Evolutionary conservation across 805 yeast genomes (phyloP).

Genomic region (Kodamaea leandrae): DNA sequence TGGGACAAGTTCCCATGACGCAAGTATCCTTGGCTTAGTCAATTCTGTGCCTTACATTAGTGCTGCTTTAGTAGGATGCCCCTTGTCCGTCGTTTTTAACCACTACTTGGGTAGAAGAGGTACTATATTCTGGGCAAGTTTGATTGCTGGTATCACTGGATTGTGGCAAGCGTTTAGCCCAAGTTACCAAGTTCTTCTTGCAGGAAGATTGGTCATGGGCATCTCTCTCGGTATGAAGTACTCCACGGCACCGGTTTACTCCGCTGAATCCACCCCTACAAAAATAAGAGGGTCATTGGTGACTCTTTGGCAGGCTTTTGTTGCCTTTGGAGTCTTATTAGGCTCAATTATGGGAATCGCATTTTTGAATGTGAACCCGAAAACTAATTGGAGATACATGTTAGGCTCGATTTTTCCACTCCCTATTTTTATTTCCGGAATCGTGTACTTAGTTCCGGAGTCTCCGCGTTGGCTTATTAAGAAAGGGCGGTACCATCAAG

Average conservation of each 20-base stretch:
- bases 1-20: constrained; percentile 13
- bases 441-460: constrained; percentile 22
- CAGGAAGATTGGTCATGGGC: constrained; percentile 15
- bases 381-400: constrained; percentile 15
- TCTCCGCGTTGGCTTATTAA: constrained; percentile 25
- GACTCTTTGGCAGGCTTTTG: constrained; percentile 17
- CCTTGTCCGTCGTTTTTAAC: constrained; percentile 8
- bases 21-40: constrained; percentile 15
- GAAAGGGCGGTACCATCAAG: constrained; percentile 14
- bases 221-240: constrained; percentile 15
- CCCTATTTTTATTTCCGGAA: constrained; percentile 11
- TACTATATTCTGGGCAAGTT: constrained; percentile 12
- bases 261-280: constrained; percentile 16
- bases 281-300: constrained; percentile 12
- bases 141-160: constrained; percentile 11
- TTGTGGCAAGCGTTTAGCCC: constrained; percentile 18
- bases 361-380: constrained; percentile 9
- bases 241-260: constrained; percentile 15
- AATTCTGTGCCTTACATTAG: constrained; percentile 13
- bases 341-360: constrained; percentile 13
- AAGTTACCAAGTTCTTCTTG: constrained; percentile 11
- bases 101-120: constrained; percentile 13
- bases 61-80: constrained; percentile 13
- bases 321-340: constrained; percentile 17
- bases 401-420: constrained; percentile 13